Conservation (phyloP, 148 eudicot genomes). For the Mesembryanthemum crystallinum region DNA sequence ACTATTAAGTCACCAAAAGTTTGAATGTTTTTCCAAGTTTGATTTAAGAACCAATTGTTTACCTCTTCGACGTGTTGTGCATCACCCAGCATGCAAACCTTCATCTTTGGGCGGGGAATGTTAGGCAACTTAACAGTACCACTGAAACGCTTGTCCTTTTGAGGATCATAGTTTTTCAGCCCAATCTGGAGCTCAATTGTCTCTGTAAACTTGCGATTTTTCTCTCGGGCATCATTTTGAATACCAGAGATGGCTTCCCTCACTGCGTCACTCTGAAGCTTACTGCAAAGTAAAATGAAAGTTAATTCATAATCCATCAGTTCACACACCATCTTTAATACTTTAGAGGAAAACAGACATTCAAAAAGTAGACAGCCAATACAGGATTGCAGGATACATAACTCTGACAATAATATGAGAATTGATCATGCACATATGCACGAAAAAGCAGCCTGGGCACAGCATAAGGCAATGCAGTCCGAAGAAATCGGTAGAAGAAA, state of each 20-base stretch:
- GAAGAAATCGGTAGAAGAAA: not conserved
- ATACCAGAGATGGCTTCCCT: slow-evolving; percentile 56
- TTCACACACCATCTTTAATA: not conserved
- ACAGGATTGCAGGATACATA: not conserved
- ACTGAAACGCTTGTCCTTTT: slow-evolving; percentile 91
- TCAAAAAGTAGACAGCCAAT: not conserved
- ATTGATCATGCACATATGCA: not conserved
- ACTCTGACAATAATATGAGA: too few species aligned
- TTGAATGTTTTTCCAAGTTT: too few species aligned
- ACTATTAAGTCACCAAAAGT: too few species aligned
- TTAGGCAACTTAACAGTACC: slow-evolving; percentile 81
- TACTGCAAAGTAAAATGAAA: slow-evolving; percentile 35
- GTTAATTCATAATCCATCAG: not conserved
- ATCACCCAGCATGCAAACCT: slow-evolving; percentile 89
- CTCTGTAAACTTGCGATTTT: slow-evolving; percentile 55
- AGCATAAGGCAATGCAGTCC: too few species aligned
- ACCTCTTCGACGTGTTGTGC: slow-evolving; percentile 88
- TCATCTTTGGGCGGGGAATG: slow-evolving; percentile 83
- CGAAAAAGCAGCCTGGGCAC: not conserved
- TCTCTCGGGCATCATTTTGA: slow-evolving; percentile 43
- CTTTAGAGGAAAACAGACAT: not conserved
- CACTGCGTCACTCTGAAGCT: slow-evolving; percentile 59
- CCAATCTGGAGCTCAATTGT: slow-evolving; percentile 87
- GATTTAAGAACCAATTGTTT: not conserved
- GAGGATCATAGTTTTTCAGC: slow-evolving; percentile 78